Base-by-base conservation (phyloP, 2,329 filamentous ascomycete genomes). In the Botrytis byssoidea region DNA sequence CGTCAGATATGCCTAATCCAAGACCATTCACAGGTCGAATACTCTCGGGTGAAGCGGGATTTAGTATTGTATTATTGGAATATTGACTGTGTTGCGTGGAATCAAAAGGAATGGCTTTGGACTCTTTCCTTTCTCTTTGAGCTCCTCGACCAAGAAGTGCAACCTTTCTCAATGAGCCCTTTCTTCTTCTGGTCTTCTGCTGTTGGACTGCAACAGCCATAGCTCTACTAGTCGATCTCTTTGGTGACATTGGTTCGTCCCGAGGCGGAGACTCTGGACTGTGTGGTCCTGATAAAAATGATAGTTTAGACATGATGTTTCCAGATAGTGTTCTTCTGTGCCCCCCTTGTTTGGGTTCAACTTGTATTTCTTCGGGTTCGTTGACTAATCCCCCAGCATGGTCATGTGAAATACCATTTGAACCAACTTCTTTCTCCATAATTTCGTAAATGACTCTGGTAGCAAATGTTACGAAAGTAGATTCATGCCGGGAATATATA, bases 101-200 rank as follows among this genome's bases (percentile, higher is more conserved):
- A 75, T 83, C 76, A 75, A 81, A 71, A 78, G 80, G 76, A 25
- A 76, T 74, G 37, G 74, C 71, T 72, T 85, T 87, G 73, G 82
- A 83, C 73, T 90, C 89, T 77, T 84, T 87, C 79, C 83, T 86
- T 77, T 89, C 89, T 74, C 88, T 86, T 81, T 88, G 90, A 72
- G 86, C 89, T 75, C 91, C 91, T 75, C 92, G 92, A 25, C 93
- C 93, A 29, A 97, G 86, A 67, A 97, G 85, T 40, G 94, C 94
- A 18, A 93, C 93, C 83, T 97, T 97, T 74, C 95, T 89, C 81
- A 98, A 85, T 18, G 95, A 97, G 6, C 94, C 94, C 81, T 92
- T 93, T 74, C 95, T 89, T 78, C 91, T 90, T 72, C 94, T 86
- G 65, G 89, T 89, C 81, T 82, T 86, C 81, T 82, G 85, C 80